Conservation (phyloP, 2,329 filamentous ascomycete species). For the Stenocarpella maydis region DNA sequence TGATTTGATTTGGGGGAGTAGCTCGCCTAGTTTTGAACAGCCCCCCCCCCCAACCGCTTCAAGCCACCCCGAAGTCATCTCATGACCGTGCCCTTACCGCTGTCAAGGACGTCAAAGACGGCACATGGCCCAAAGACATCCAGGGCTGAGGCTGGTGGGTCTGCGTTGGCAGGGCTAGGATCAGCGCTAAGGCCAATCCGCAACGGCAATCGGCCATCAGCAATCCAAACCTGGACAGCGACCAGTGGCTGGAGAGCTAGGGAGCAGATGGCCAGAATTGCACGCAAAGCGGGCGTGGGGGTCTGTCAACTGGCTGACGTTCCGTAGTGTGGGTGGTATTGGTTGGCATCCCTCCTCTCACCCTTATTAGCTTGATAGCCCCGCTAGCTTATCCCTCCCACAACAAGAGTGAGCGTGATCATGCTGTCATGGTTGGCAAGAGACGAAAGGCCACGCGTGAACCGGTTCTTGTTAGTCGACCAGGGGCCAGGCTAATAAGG, state of each 20-base stretch:
- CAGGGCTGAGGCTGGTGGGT: slow-evolving; percentile 4
- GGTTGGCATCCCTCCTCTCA: no score
- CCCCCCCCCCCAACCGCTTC: neutral
- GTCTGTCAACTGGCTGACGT: neutral
- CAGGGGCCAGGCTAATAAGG: no score
- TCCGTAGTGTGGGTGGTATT: neutral
- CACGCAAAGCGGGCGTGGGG: slow-evolving; percentile 2
- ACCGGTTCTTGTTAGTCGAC: slow-evolving; percentile 1
- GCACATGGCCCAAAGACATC: slow-evolving; percentile 4
- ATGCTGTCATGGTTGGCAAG: neutral
- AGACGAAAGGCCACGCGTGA: neutral
- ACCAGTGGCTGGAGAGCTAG: neutral
- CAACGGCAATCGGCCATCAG: neutral
- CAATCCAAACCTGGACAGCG: neutral
- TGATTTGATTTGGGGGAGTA: no score
- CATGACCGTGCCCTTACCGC: slow-evolving; percentile 24
- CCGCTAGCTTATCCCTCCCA: no score
- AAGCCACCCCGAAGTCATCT: slow-evolving; percentile 13
- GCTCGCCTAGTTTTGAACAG: neutral
- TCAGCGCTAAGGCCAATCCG: slow-evolving; percentile 14
- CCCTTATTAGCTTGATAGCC: no score
- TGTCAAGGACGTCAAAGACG: slow-evolving; percentile 12
- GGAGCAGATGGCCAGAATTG: neutral
- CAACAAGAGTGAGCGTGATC: neutral
- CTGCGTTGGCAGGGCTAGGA: slow-evolving; percentile 21